A percentile compares a stretch with the other conserved stretches of the same genome.
Conservation (phyloP, 305 asterid genomes). For the Vinca major region DNA sequence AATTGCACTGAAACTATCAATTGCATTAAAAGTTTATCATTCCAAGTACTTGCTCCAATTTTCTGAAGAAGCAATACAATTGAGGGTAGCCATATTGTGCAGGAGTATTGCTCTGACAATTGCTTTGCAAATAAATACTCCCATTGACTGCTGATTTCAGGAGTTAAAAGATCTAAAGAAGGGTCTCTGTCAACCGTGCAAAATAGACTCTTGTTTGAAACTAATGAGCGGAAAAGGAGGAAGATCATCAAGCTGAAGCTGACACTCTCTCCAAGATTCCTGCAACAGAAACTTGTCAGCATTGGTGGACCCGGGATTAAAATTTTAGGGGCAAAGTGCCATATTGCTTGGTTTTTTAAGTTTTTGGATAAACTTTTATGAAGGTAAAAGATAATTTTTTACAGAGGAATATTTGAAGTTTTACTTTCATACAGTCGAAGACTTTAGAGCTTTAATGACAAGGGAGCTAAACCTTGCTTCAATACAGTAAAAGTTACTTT, state of each 20-base stretch:
- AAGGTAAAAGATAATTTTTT: background rate
- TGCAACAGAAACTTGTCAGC: constrained; percentile 39
- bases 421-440: background rate
- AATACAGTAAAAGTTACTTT: constrained; percentile 2
- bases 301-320: constrained; percentile 11
- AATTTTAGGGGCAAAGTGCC: background rate
- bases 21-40: constrained; percentile 41
- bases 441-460: background rate
- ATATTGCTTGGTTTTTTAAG: background rate
- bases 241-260: constrained; percentile 72
- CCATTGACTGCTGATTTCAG: constrained; percentile 48
- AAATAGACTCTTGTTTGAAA: constrained; percentile 37
- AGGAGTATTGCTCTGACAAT: constrained; percentile 63
- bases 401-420: background rate
- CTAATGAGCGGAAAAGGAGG: constrained; percentile 59
- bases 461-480: background rate
- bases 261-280: constrained; percentile 67
- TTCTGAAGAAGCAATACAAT: constrained; percentile 50
- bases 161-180: constrained; percentile 32
- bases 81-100: constrained; percentile 79
- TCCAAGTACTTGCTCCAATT: constrained; percentile 32
- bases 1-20: constrained; percentile 50
- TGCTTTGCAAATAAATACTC: constrained; percentile 62
- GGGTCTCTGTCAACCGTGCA: constrained; percentile 27
- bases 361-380: background rate